phyloP scores from a whole-genome alignment of 2,329 filamentous ascomycete species.

The Orbilia ellipsospora region DNA sequence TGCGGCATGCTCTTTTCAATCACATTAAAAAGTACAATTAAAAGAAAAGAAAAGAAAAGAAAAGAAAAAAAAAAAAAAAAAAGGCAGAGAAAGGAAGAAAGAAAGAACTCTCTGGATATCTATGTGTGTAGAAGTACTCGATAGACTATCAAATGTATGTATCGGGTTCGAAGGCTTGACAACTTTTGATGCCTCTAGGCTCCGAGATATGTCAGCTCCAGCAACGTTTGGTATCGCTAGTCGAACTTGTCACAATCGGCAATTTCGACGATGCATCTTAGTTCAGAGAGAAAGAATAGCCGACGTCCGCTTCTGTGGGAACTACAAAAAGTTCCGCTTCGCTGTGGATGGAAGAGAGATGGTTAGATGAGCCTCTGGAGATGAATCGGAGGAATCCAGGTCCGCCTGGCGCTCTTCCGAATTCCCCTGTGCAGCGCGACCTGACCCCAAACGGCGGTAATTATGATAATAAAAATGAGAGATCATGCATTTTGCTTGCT shows the following conservation, averaged over 20 bases:
- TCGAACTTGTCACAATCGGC: not conserved
- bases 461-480: constrained; percentile 17
- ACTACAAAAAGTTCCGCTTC: constrained; percentile 10
- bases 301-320: constrained; percentile 25
- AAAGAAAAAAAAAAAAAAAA: no score
- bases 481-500: constrained; percentile 8
- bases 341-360: constrained; percentile 8
- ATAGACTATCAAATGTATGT: no score
- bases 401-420: constrained; percentile 44
- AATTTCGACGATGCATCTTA: constrained; percentile 9
- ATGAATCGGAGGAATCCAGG: constrained; percentile 47
- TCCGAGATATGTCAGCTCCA: no score
- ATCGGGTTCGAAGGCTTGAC: no score
- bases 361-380: not conserved
- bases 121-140: no score
- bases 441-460: constrained; percentile 41
- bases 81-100: no score
- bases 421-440: constrained; percentile 37
- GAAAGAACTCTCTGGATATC: no score
- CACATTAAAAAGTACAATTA: no score
- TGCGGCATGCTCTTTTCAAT: no score
- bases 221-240: no score
- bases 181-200: no score
- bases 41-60: no score
- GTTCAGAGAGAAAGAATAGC: constrained; percentile 36